Percentiles rank a stretch among this genome's conserved stretches.
Conservation (phyloP, 2,329 filamentous ascomycete species). For the Pseudocercospora ulei region DNA sequence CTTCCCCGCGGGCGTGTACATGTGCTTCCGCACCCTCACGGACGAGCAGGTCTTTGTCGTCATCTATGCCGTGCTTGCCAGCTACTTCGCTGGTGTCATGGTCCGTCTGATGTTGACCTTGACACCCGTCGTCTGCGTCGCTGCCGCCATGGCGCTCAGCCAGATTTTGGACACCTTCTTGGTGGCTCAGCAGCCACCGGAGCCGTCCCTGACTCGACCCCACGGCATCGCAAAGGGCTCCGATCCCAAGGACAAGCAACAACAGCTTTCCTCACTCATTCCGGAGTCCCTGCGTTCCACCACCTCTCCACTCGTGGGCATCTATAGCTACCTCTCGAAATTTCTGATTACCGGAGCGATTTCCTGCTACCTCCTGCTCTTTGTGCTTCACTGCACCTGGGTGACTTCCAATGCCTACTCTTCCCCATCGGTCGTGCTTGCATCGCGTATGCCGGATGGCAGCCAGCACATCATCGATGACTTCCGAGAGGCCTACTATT, state of each 20-base stretch:
- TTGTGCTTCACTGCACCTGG: slow-evolving; percentile 97
- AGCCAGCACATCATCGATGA: slow-evolving; percentile 98
- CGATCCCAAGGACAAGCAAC: slow-evolving; percentile 47
- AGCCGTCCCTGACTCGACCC: slow-evolving; percentile 34
- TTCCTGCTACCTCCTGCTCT: slow-evolving; percentile 74
- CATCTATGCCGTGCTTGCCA: slow-evolving; percentile 91
- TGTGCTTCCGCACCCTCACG: slow-evolving; percentile 86
- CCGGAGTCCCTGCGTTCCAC: slow-evolving; percentile 57
- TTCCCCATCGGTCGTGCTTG: slow-evolving; percentile 90
- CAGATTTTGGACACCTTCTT: slow-evolving; percentile 82
- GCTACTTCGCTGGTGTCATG: slow-evolving; percentile 99
- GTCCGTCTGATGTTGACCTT: slow-evolving; percentile 96
- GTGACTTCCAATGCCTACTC: slow-evolving; percentile 98
- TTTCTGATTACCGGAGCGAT: slow-evolving; percentile 61
- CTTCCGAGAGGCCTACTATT: slow-evolving; percentile 98
- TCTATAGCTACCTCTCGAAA: slow-evolving; percentile 75
- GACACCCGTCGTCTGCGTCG: slow-evolving; percentile 90
- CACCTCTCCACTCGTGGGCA: slow-evolving; percentile 64
- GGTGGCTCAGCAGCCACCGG: slow-evolving; percentile 52
- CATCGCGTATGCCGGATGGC: slow-evolving; percentile 83
- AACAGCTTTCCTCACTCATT: slow-evolving; percentile 38
- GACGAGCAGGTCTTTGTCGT: slow-evolving; percentile 98
- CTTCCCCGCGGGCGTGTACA: slow-evolving; percentile 95
- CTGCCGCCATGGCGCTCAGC: slow-evolving; percentile 79
- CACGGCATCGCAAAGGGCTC: slow-evolving; percentile 37